Conservation (phyloP, 2,329 filamentous ascomycete genomes). For the Fusarium multiceps region DNA sequence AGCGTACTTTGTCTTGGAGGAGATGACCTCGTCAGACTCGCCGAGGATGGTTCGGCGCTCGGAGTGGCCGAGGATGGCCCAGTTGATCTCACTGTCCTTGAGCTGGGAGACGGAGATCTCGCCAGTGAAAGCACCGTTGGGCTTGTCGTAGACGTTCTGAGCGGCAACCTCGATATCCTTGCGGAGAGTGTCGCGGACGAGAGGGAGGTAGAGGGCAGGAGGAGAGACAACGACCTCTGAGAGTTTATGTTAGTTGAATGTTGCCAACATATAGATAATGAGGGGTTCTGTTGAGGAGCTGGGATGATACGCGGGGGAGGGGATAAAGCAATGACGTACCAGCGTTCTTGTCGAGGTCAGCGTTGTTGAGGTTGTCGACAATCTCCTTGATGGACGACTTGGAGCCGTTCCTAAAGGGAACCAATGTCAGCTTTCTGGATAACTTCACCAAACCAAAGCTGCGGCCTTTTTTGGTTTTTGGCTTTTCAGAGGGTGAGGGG, state of each 20-base stretch:
- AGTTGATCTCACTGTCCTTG: conserved; percentile 86
- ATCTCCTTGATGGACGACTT: conserved; percentile 90
- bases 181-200: conserved; percentile 82
- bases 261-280: neutral
- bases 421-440: conserved; percentile 26
- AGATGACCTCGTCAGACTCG: conserved; percentile 87
- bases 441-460: conserved; percentile 25
- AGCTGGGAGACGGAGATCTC: conserved; percentile 95
- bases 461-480: conserved; percentile 47
- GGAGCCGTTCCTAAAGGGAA: conserved; percentile 83
- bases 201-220: conserved; percentile 88
- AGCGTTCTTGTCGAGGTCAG: conserved; percentile 79
- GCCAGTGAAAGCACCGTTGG: conserved; percentile 95
- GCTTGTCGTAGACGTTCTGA: conserved; percentile 98
- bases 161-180: conserved; percentile 85
- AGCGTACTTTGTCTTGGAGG: conserved; percentile 93
- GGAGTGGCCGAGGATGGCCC: conserved; percentile 93
- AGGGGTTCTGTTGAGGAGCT: conserved; percentile 23
- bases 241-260: conserved; percentile 12
- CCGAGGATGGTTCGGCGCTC: conserved; percentile 91
- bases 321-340: conserved; percentile 63
- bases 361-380: conserved; percentile 87
- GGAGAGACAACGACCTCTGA: conserved; percentile 95
- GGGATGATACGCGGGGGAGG: conserved; percentile 16
- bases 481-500: conserved; percentile 29